Conservation (phyloP, 129 eudicot genomes). For the Escallonia rubra region DNA sequence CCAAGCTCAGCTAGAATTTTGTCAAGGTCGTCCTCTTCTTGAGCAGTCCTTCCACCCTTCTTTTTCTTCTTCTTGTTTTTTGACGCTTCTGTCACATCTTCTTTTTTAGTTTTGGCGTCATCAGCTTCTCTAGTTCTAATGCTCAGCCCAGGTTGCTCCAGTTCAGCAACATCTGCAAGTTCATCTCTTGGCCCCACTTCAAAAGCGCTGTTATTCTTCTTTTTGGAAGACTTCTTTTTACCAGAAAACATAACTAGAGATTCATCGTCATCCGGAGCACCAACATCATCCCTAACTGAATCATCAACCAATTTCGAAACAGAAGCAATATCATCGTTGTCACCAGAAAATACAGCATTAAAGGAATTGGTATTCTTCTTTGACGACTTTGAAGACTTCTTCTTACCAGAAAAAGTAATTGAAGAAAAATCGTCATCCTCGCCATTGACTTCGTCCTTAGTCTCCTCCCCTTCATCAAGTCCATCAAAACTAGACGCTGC, state of each 20-base stretch:
- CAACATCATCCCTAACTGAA: conserved; percentile 24
- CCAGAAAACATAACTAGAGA: conserved; percentile 57
- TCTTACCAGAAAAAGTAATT: conserved; percentile 72
- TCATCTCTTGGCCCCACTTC: conserved; percentile 28
- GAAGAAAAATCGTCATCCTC: conserved; percentile 49
- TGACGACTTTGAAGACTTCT: conserved; percentile 70
- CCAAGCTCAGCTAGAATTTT: conserved; percentile 84
- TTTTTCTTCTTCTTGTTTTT: conserved; percentile 89
- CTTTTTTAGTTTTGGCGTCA: conserved; percentile 24
- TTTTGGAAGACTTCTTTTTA: conserved; percentile 85
- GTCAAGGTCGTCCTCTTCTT: conserved; percentile 89
- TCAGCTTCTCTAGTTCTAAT: conserved; percentile 27
- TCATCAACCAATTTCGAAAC: conserved; percentile 42
- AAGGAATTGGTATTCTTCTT: conserved; percentile 47
- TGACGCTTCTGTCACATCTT: conserved; percentile 43
- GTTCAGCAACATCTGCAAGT: conserved; percentile 15
- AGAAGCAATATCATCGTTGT: conserved; percentile 45
- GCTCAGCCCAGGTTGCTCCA: conserved; percentile 25
- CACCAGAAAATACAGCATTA: conserved; percentile 38
- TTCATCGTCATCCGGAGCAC: conserved; percentile 45
- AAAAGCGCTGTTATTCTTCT: conserved; percentile 43
- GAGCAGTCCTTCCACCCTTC: conserved; percentile 73
- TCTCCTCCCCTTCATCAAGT: conserved; percentile 33
- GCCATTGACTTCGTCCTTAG: conserved; percentile 24
- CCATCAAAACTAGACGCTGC: conserved; percentile 27